phyloP scores from a whole-genome alignment of 1,284 basidiomycete genomes.

The Anthracocystis setariae region DNA sequence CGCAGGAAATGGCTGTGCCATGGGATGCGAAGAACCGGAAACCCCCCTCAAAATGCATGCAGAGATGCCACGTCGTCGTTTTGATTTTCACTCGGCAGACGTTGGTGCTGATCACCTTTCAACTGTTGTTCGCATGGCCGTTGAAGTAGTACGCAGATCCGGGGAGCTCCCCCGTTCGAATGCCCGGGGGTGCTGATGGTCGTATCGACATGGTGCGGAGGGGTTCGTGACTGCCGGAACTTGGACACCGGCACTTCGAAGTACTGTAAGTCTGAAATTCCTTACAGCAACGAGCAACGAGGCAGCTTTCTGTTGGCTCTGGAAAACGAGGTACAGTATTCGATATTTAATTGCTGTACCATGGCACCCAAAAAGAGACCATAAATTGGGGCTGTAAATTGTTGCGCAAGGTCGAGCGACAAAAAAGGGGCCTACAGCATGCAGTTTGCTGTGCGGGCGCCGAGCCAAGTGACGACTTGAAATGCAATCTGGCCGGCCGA shows the following conservation, averaged over 20 bases:
- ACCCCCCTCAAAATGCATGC: background rate
- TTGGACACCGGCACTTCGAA: too few species aligned
- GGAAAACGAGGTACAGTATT: too few species aligned
- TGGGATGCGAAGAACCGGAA: background rate
- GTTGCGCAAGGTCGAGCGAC: background rate
- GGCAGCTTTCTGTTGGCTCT: too few species aligned
- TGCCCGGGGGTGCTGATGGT: too few species aligned
- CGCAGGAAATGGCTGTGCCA: background rate
- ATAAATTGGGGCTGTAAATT: background rate
- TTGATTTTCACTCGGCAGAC: background rate
- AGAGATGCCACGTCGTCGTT: slow-evolving; percentile 3
- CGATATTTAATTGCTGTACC: too few species aligned
- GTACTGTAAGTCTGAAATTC: too few species aligned
- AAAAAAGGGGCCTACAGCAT: background rate
- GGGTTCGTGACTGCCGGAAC: too few species aligned
- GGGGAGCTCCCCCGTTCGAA: too few species aligned
- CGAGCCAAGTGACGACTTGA: background rate
- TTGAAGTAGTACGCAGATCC: too few species aligned
- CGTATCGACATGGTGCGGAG: too few species aligned
- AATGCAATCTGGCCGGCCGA: background rate
- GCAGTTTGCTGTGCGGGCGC: background rate
- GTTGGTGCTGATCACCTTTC: background rate
- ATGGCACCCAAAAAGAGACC: background rate
- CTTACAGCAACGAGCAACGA: too few species aligned
- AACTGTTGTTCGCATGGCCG: too few species aligned